Evolutionary conservation across 108 stramenopile species (phyloP), one percentile per base, ranked within the genome.

Genomic region (Stephanodiscus minutulus): DNA sequence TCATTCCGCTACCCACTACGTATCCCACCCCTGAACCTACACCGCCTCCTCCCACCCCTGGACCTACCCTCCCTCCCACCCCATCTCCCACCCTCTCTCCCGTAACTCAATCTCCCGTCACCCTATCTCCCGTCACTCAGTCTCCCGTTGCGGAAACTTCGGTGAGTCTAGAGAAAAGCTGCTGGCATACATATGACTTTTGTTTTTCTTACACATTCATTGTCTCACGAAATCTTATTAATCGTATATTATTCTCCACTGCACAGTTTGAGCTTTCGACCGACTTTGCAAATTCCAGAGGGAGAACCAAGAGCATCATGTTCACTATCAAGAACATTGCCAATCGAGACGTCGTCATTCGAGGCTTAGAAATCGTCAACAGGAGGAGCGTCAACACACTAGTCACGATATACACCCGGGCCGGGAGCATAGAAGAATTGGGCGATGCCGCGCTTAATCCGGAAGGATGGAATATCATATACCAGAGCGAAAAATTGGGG

Each of bases 381-480:
- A 7, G 25, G 22, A 53, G 52, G 12, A 24, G 12, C 5, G 9
- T 1, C 35, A 39, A 9, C 15, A 18, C 37, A 3, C 0, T 21
- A n/a, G 22, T 53, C 52, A 27, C 25, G 52, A 53, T 53, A 0
- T 53, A 53, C 22, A 53, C 52, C 52, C 25, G 11, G 9, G 12
- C 3, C 22, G 52, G 52, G 3, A 53, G 10, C 22, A 3, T 25
- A 7, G 25, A 53, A 53, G 52, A 53, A 3, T 44, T 44, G 13
- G 43, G 43, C 3, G 43, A 44, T 44, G 12, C 13, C 15, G 43
- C 59, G 21, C 21, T 39, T 20, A 60, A 5, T 20, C 4, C 21
- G 59, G 20, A 18, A 20, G 59, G 59, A 18, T 60, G 59, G 35
- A 36, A 35, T 10, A 28, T 18, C 39, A 60, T 60, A 60, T 21